Conservation (phyloP, 2,329 filamentous ascomycete genomes). For the Claviceps quebecensis region DNA sequence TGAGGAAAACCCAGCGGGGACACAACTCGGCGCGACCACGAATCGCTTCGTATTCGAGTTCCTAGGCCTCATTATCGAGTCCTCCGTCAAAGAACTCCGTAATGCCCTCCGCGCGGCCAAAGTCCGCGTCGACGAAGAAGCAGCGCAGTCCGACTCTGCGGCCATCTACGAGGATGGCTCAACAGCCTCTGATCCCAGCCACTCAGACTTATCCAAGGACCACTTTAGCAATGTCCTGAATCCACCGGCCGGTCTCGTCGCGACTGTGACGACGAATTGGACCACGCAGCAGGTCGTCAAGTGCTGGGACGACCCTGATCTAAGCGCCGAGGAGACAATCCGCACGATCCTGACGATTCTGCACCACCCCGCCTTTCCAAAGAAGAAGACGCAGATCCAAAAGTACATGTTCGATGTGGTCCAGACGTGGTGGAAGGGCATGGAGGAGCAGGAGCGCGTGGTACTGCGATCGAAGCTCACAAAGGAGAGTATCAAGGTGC, state of each 20-base stretch:
- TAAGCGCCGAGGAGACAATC: slow-evolving; percentile 56
- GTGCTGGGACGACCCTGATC: slow-evolving; percentile 58
- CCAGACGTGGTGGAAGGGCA: slow-evolving; percentile 55
- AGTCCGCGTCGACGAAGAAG: slow-evolving; percentile 16
- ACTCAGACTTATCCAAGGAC: slow-evolving; percentile 66
- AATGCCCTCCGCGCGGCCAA: slow-evolving; percentile 46
- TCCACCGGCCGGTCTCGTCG: slow-evolving; percentile 14
- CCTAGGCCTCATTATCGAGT: slow-evolving; percentile 73
- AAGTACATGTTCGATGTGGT: slow-evolving; percentile 72
- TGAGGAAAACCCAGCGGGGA: slow-evolving; percentile 8
- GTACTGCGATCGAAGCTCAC: slow-evolving; percentile 13
- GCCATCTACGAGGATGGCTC: slow-evolving; percentile 61
- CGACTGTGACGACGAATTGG: slow-evolving; percentile 17
- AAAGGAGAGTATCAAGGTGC: slow-evolving; percentile 13
- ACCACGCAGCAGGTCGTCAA: slow-evolving; percentile 15
- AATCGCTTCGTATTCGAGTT: slow-evolving; percentile 81
- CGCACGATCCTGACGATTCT: slow-evolving; percentile 63
- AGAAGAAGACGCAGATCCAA: slow-evolving; percentile 61
- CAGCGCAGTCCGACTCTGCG: slow-evolving; percentile 38
- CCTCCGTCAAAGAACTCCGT: slow-evolving; percentile 71
- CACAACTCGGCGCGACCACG: slow-evolving; percentile 50
- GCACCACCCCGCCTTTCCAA: slow-evolving; percentile 70
- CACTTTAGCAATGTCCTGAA: slow-evolving; percentile 59
- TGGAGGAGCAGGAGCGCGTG: slow-evolving; percentile 10
- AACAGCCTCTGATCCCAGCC: slow-evolving; percentile 54